These are phyloP conservation scores for Rhynchosporium agropyri DNA, from an alignment of 2,329 filamentous ascomycete genomes.

Conservation along the genomic window DNA sequence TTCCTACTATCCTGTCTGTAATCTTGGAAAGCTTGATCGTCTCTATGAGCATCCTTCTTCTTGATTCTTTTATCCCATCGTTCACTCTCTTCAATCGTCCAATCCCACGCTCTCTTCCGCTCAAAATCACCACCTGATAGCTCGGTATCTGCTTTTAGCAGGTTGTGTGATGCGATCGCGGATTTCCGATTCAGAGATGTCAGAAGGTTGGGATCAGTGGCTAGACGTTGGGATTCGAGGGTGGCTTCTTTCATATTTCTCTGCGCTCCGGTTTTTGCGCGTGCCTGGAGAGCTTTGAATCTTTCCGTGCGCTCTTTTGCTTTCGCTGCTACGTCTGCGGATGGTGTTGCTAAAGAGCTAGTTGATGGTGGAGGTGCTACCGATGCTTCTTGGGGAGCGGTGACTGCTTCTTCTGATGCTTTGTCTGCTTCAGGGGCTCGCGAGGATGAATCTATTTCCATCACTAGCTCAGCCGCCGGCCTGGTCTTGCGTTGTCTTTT, in stretches of 20 bases:
- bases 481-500: conserved; percentile 52
- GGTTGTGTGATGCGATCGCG: conserved; percentile 86
- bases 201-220: conserved; percentile 76
- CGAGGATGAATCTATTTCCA: conserved; percentile 23
- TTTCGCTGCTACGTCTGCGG: conserved; percentile 47
- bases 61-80: conserved; percentile 88
- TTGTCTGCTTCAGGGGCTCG: conserved; percentile 15
- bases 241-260: conserved; percentile 83
- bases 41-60: conserved; percentile 79
- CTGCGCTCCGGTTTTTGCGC: conserved; percentile 71
- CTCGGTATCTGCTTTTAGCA: conserved; percentile 88
- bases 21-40: conserved; percentile 88
- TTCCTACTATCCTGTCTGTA: conserved; percentile 87
- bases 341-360: conserved; percentile 23
- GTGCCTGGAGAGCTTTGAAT: conserved; percentile 85
- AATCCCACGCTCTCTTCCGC: conserved; percentile 97
- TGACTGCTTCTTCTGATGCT: conserved; percentile 18
- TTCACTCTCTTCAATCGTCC: conserved; percentile 93
- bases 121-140: conserved; percentile 90
- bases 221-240: conserved; percentile 77
- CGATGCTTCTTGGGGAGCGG: conserved; percentile 8
- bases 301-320: conserved; percentile 72
- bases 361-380: conserved; percentile 25
- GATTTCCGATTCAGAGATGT: conserved; percentile 81
- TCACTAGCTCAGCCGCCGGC: conserved; percentile 32